Base-by-base conservation (phyloP, 1,139 yeast genomes). In the Saccharomyces hybrid region DNA sequence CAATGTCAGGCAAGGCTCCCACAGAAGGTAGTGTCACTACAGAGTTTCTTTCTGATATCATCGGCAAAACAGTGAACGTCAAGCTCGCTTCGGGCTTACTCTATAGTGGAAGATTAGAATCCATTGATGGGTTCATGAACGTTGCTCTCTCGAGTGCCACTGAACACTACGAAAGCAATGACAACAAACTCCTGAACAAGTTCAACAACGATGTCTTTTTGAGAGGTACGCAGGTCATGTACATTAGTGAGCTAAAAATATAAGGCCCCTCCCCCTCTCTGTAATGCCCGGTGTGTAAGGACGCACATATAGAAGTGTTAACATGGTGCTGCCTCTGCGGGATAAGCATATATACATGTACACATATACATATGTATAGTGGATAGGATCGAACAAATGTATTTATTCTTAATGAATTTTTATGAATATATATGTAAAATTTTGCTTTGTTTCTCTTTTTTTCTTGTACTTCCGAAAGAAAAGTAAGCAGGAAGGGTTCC, bases 61-160 rank as follows among this genome's bases (percentile, higher is more conserved):
- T 88, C 46, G 96, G 96, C 47, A 79, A 84, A 55, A 76, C 81
- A 28, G 98, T 93, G 41, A 76, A 83, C 50, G 97, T 95, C 29
- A 89, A 88, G 69, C 80, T 91, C 55, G 83, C 85, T 68, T 88
- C 95, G 46, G 98, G 97, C 11, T 83, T 91, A 57, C 88, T 88
- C 59, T 93, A 90, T 71, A 79, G 76, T 49, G 88, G 88, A 14
- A 79, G 75, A 57, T 78, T 93, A 56, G 95, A 88, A 63, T 88
- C 96, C 50, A 91, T 93, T 55, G 99, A 93, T 68, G 98, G 99
- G 14, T 95, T 84, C 73, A 91, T 93, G 97, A 95, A 95, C 71
- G 85, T 93, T 54, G 96, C 93, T 4, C 77, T 93, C 63, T 90
- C 86, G 56, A 79, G 83, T 53, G 83, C 96, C 3, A 77, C 80